Base-by-base conservation (phyloP, 176 grass and related monocot species). In the Tuctoria greenei region DNA sequence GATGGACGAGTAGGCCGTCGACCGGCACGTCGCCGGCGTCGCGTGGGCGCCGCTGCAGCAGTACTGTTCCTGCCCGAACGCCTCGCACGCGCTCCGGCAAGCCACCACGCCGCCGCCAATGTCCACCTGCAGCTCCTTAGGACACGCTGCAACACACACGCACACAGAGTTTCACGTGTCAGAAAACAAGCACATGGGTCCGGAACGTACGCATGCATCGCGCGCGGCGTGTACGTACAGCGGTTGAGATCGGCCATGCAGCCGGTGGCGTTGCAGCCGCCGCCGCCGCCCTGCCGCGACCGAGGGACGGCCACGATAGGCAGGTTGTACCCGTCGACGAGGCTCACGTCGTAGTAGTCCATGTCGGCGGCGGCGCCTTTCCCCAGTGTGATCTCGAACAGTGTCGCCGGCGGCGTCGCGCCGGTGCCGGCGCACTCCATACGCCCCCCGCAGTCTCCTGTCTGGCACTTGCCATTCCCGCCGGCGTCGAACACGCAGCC, bases 291-390 rank as follows among this genome's bases (percentile, higher is more conserved):
- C 18, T 86, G 82, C 51, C 75, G 82, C 52, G 75, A 37, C 20
- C 73, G 68, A 5, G 91, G 88, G 21, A 89, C 61, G 37, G 81
- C 89, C 61, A 93, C 76, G 66, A 94, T 72, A 0, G 95, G 95
- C 38, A 98, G 81, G 77, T 98, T 98, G 86, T 98, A 94, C 7
- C 95, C 89, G 35, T 98, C 91, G 62, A 98, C 95, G 28, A 98
- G 86, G 67, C 91, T 98, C 13, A 98, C 82, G 39, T 98, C 91
- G 52, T 94, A 94, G 86, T 57, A 98, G 67, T 98, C 91, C 24
- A 55, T 23, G 27, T 75, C 81, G 12, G 64, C 84, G 18, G 61
- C 74, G 24, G n/a, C 49, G 24, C 44, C 76, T 45, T 90, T 93
- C 7, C 82, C 88, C 40, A 97, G 78, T 12, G 91, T 97, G 75